Evolutionary conservation across 768 basidiomycete genomes (phyloP), one percentile per base, ranked within the genome.

Genomic region (Leccinum disarticulatum): DNA sequence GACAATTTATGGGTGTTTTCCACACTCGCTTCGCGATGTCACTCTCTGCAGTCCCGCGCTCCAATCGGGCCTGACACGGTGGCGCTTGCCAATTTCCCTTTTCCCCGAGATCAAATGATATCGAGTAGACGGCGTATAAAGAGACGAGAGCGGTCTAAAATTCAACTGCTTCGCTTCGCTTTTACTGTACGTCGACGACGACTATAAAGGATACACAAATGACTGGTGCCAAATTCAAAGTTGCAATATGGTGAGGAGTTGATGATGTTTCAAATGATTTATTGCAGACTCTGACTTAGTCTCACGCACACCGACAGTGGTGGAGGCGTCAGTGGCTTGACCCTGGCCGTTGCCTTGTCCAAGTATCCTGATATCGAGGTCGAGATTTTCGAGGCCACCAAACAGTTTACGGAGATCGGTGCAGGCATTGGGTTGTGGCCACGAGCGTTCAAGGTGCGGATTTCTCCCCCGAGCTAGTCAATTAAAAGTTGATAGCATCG

Each of bases 361-460:
- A 67, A 66, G 50, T 82, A 80, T 65, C 77, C 78, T 2, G 79
- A 85, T 60, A 83, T 87, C 28, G 80, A 84, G 33, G 77, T 86
- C 41, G 78, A 81, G 54, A 70, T 87, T 27, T 87, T 80, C 59
- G 86, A 87, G 73, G 78, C 76, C 13, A 79, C 84, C 30, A 65
- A 68, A 43, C 70, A 78, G 55, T 77, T 86, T 47, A 71, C 77
- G 27, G 85, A 86, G 69, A 46, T 85, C 27, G 86, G 86, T n/a
- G 85, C 84, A 17, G 86, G 86, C n/a, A 77, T 87, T 55, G 83
- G 81, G 4, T 65, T 75, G 36, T 80, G 76, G 78, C 74, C 73
- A 15, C 71, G 79, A 17, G 61, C 22, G 41, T 54, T 73, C 64
- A 59, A 66, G 73, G 76, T 74, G 7, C 13, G 10, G 0, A 5